Conservation (phyloP, 148 eudicot species). For the Rhododendron ovatum region DNA sequence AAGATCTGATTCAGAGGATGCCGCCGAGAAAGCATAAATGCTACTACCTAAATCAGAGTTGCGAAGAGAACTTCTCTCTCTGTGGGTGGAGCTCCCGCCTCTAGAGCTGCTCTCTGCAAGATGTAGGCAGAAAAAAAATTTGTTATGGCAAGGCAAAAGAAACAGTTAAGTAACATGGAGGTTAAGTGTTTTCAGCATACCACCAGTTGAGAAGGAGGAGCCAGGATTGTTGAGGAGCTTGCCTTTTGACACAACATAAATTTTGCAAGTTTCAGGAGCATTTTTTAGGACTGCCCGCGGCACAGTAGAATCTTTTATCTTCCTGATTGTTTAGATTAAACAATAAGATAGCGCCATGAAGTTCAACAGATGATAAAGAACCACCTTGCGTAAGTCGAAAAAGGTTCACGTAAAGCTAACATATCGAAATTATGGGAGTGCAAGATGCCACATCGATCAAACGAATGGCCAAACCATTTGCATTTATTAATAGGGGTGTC, state of each 20-base stretch:
- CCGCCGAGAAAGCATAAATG: constrained; percentile 2
- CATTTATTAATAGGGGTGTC: too few relatives aligned
- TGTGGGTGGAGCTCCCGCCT: constrained; percentile 1
- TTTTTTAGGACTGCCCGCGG: constrained; percentile 49
- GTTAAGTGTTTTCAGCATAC: constrained; percentile 22
- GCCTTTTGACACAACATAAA: constrained; percentile 56
- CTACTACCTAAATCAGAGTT: constrained; percentile 5
- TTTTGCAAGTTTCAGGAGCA: constrained; percentile 55
- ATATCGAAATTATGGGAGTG: neutral
- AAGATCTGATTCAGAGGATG: constrained; percentile 27
- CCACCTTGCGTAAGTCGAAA: neutral
- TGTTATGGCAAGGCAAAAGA: neutral
- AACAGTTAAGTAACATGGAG: neutral
- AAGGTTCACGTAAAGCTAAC: neutral
- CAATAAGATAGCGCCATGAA: neutral
- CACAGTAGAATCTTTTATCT: constrained; percentile 45
- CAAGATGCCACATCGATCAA: neutral
- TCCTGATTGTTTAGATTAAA: constrained; percentile 29
- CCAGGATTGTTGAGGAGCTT: constrained; percentile 43
- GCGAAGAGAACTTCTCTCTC: constrained; percentile 12
- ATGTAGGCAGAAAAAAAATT: neutral
- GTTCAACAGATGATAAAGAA: neutral
- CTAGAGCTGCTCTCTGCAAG: constrained; percentile 20
- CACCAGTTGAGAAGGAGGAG: constrained; percentile 24
- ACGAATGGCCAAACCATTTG: neutral